Evolutionary conservation across 352 stramenopile genomes (phyloP), one percentile per base, ranked within the genome.

Genomic region (Aphanomyces cochlioides): DNA sequence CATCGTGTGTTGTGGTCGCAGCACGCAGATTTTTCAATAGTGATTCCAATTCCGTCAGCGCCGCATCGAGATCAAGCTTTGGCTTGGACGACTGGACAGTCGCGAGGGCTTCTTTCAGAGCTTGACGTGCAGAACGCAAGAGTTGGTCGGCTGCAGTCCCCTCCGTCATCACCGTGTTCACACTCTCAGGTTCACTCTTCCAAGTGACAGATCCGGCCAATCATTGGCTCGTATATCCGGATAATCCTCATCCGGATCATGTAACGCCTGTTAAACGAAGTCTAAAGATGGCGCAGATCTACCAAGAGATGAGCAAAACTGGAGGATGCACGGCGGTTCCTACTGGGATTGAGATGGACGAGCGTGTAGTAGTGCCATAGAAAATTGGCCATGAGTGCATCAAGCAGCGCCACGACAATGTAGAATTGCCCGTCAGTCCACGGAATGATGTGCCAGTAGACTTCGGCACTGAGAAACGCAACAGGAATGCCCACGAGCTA

Each of bases 341-440:
- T 61, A 61, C 54, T 40, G 15, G 59, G 12, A 37, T 67, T 67
- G 5, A 67, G 41, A 17, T 67, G 59, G n/a, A 50, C 43, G 4
- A 67, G 34, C n/a, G 59, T 56, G 28, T 67, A 67, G 37, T 43
- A 21, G 28, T 67, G 43, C 59, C 43, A 41, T 34, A 56, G 41
- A n/a, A 67, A 21, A 19, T 21, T 56, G 4, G 59, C 39, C 15
- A 56, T n/a, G 0, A 50, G 21, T 28, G 34, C 15, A 28, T 56
- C 43, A 37, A 41, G 19, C 1, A 38, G 21, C 40, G 59, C 59
- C 13, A 67, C 41, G 36, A 67, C 13, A 21, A 39, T 34, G n/a
- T 56, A 67, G 41, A 56, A 50, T 34, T 67, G 59, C 4, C 41
- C 7, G 17, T 48, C 43, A 2, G 41, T 12, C n/a, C 41, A 48